Evolutionary conservation across 805 yeast species (phyloP), one percentile per base, ranked within the genome.

Genomic region (Pichia thaimueangensis): DNA sequence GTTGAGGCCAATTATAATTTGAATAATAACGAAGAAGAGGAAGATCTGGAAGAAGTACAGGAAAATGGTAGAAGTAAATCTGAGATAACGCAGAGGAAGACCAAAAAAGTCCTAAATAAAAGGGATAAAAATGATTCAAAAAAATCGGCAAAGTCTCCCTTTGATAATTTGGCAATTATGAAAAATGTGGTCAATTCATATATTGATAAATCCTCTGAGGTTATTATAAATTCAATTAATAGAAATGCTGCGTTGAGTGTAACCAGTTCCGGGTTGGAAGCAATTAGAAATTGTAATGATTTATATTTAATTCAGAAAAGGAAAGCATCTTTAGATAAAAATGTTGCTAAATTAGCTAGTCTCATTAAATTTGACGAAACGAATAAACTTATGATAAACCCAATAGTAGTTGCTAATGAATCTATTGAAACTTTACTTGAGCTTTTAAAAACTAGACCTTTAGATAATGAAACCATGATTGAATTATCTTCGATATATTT

Each of bases 381-480:
- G 5, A 42, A 37, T 23, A 37, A 33, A 16, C 7, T 37, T n/a
- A 28, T 22, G 17, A 31, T 37, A 6, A 37, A 42, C 23, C 39
- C 43, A 5, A 9, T 10, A 21, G 6, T 42, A 7, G 27, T 34
- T n/a, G 23, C 34, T 2, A 42, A 42, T 32, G 45, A 42, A 27
- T 42, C 45, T 27, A 42, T 42, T 12, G 19, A 43, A n/a, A 35
- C 42, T 12, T 24, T 43, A 10, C 24, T 20, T 10, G 71, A 67
- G 28, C 75, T 71, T 49, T 61, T 86, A 40, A 81, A 79, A 42
- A 63, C 71, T 39, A 78, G 74, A 51, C 96, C 97, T 1, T 59
- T 80, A 17, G 97, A 93, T 59, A 66, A 75, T 2, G 79, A 82
- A 48, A 66, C 83, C 2, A 87, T 95, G 95, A 70, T 78, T 37